Evolutionary conservation across 2,329 filamentous ascomycete species (phyloP).

Genomic region (Exophiala calicioides): DNA sequence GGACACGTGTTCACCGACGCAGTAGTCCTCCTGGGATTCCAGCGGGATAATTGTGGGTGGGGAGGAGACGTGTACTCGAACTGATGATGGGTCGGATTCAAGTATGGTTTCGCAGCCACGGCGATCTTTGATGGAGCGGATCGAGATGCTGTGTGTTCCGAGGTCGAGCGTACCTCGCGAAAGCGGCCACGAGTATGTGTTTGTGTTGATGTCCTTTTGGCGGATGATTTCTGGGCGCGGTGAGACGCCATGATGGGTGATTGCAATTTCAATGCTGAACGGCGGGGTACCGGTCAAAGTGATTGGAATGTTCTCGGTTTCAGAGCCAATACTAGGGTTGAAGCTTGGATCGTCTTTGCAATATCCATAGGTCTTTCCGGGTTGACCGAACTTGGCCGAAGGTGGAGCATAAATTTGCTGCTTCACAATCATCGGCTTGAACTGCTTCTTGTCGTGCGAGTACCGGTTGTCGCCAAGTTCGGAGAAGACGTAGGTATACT

Average conservation of each 20-base stretch:
- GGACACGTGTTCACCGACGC: conserved; percentile 89
- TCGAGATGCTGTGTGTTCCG: conserved; percentile 84
- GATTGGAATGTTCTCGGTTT: conserved; percentile 85
- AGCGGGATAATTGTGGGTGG: conserved; percentile 87
- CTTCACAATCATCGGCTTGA: conserved; percentile 68
- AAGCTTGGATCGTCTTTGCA: conserved; percentile 64
- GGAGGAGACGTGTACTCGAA: conserved; percentile 90
- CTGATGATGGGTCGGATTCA: conserved; percentile 69
- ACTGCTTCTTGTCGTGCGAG: conserved; percentile 67
- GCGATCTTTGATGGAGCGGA: conserved; percentile 85
- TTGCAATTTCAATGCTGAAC: conserved; percentile 87
- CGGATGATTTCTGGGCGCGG: conserved; percentile 77
- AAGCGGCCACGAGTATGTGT: conserved; percentile 76
- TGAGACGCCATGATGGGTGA: conserved; percentile 79
- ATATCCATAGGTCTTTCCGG: conserved; percentile 92
- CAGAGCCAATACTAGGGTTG: conserved; percentile 53
- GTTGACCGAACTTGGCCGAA: conserved; percentile 76
- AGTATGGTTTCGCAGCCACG: conserved; percentile 81
- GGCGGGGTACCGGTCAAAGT: conserved; percentile 79
- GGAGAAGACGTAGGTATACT: conserved; percentile 83
- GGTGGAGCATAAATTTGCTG: conserved; percentile 86
- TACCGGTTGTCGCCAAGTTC: conserved; percentile 85
- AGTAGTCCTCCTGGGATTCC: conserved; percentile 83
- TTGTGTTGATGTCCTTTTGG: conserved; percentile 74
- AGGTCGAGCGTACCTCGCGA: conserved; percentile 81